A percentile compares a stretch with the other conserved stretches of the same genome.
These are phyloP conservation scores for Dorcoceras hygrometricum DNA, from an alignment of 257 asterid species.

Conservation along the genomic window DNA sequence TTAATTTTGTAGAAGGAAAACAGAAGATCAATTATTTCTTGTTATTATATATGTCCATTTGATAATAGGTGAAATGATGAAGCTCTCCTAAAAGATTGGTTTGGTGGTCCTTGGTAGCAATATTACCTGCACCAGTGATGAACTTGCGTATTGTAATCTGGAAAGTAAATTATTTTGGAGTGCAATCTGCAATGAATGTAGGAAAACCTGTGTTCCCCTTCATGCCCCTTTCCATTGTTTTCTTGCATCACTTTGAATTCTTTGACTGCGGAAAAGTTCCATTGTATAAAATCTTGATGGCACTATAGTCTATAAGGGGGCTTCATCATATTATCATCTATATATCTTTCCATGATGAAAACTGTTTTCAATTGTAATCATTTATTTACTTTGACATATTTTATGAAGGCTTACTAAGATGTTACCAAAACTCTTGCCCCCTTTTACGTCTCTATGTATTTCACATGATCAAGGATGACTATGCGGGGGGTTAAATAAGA, in stretches of 20 bases:
- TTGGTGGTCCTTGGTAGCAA: background rate
- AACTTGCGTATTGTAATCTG: background rate
- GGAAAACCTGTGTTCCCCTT: background rate
- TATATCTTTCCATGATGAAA: background rate
- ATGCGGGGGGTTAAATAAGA: background rate
- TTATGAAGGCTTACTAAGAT: background rate
- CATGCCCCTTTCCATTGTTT: background rate
- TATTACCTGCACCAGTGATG: background rate
- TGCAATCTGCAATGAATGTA: background rate
- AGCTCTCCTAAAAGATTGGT: background rate
- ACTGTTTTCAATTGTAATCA: background rate
- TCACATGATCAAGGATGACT: constrained; percentile 9
- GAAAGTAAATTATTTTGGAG: background rate
- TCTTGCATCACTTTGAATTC: background rate
- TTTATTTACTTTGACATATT: background rate
- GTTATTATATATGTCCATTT: background rate
- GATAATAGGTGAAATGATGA: background rate
- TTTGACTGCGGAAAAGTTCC: background rate
- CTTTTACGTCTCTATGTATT: background rate
- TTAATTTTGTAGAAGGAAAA: background rate
- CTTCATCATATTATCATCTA: too few relatives aligned
- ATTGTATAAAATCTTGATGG: background rate
- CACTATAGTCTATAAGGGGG: background rate
- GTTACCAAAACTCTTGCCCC: background rate
- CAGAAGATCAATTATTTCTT: background rate